Evolutionary conservation across 176 grass and related monocot species (phyloP).

Genomic region (Guadua angustifolia): DNA sequence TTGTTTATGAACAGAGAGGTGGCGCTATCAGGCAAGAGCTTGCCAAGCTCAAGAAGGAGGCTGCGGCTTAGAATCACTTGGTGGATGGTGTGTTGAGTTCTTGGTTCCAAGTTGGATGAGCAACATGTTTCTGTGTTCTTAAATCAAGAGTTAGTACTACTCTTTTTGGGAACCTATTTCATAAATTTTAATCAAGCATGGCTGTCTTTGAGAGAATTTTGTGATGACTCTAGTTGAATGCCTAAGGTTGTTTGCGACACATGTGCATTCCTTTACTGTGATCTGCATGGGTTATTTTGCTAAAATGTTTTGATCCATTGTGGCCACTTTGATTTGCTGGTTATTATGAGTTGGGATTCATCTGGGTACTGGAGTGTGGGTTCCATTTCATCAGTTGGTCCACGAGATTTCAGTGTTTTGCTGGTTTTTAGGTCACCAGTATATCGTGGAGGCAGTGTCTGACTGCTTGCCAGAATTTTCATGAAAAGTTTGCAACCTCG

Average conservation of each 20-base stretch:
- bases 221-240: neutral
- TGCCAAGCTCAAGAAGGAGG: constrained; percentile 71
- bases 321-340: neutral
- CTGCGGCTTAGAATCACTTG: constrained; percentile 45
- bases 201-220: constrained; percentile 19
- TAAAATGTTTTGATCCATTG: neutral
- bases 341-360: neutral
- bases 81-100: constrained; percentile 19
- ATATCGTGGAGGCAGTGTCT: neutral
- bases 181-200: constrained; percentile 16
- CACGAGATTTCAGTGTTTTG: neutral
- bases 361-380: neutral
- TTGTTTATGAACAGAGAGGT: constrained; percentile 64
- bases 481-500: neutral
- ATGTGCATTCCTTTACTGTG: neutral
- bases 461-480: neutral
- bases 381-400: neutral
- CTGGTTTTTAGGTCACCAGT: neutral
- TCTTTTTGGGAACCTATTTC: neutral
- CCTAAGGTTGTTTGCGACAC: neutral
- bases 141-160: constrained; percentile 1
- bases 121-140: neutral
- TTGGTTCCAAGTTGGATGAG: constrained; percentile 18
- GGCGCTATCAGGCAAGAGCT: constrained; percentile 81
- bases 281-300: neutral